Percentiles rank a stretch among this genome's conserved stretches.
These are phyloP conservation scores for Cordyceps militaris DNA, from an alignment of 2,329 filamentous ascomycete species.

Conservation along the genomic window DNA sequence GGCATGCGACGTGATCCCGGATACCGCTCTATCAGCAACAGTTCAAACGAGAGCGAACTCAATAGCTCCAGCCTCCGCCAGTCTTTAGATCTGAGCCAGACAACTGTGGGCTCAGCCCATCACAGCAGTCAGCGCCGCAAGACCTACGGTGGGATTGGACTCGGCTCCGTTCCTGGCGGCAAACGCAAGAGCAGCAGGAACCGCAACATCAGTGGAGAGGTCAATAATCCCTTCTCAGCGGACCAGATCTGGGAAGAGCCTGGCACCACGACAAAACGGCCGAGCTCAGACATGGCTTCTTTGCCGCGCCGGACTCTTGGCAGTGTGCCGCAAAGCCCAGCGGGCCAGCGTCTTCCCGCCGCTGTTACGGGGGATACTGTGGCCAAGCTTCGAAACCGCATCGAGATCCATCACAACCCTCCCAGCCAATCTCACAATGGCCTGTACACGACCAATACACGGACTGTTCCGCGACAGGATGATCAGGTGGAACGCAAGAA, in stretches of 20 bases:
- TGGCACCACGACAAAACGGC: constrained; percentile 32
- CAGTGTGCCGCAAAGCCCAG: constrained; percentile 27
- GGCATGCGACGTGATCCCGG: constrained; percentile 37
- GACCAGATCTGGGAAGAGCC: constrained; percentile 90
- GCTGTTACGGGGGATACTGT: constrained; percentile 26
- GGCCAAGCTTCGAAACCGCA: constrained; percentile 37
- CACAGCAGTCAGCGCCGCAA: constrained; percentile 26
- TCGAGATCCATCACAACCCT: constrained; percentile 79
- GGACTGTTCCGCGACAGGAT: constrained; percentile 24
- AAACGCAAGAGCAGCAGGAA: constrained; percentile 59
- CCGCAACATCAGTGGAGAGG: constrained; percentile 63
- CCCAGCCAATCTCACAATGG: constrained; percentile 78
- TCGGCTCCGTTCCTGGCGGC: constrained; percentile 30
- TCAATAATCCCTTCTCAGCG: constrained; percentile 60
- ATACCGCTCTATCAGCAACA: constrained; percentile 43
- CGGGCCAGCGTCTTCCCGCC: not conserved
- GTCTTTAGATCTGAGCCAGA: constrained; percentile 7
- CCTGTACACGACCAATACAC: constrained; percentile 64
- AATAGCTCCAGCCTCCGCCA: constrained; percentile 24
- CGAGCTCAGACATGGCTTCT: constrained; percentile 25
- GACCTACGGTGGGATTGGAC: constrained; percentile 34
- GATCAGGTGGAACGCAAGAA: constrained; percentile 58
- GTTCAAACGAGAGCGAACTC: constrained; percentile 43
- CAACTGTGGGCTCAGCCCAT: constrained; percentile 11
- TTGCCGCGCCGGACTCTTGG: constrained; percentile 26